Evolutionary conservation across 768 basidiomycete species (phyloP), one percentile per base, ranked within the genome.

Genomic region (Kwoniella newhampshirensis): DNA sequence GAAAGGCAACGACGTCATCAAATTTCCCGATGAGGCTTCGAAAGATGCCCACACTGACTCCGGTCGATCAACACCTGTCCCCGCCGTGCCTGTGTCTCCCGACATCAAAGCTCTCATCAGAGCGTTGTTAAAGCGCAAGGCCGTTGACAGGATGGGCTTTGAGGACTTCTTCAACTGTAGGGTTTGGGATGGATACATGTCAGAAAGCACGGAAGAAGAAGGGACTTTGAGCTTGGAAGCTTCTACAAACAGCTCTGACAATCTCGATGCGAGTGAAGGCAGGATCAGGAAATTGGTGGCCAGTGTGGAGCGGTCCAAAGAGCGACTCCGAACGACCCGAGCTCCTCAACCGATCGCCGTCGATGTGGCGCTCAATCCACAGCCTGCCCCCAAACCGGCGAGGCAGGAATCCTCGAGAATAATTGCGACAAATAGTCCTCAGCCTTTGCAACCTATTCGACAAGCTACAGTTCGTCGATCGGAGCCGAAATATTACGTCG

Each of bases 31-130:
- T 69, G 93, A 97, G 70, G 88, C 89, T 46, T 81, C 84, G 3
- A 75, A 79, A n/a, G 79, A 81, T 45, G 76, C 67, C 7, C 75
- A 78, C 11, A 60, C 54, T 27, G 56, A 64, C 25, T 44, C 52
- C 13, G 32, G 32, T 13, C 32, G 32, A 32, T 32, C 32, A 6
- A 60, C 63, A 18, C 55, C 82, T n/a, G 77, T 79, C 7, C 79
- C 79, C 1, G 26, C 43, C 2, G 55, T 49, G 8, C 64, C 70
- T 12, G 63, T 94, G 7, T 84, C 91, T 2, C 68, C 75, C 7
- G 94, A 96, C 68, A 81, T 99, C 75, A 98, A 99, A 78, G 81
- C 82, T 28, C 85, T 98, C 49, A 90, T 98, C 28, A 82, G 91
- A 17, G 74, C 79, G n/a, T 79, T 99, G 45, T 80, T 99, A 46